phyloP scores from a whole-genome alignment of 805 yeast species.

The Ogataea saltuana region DNA sequence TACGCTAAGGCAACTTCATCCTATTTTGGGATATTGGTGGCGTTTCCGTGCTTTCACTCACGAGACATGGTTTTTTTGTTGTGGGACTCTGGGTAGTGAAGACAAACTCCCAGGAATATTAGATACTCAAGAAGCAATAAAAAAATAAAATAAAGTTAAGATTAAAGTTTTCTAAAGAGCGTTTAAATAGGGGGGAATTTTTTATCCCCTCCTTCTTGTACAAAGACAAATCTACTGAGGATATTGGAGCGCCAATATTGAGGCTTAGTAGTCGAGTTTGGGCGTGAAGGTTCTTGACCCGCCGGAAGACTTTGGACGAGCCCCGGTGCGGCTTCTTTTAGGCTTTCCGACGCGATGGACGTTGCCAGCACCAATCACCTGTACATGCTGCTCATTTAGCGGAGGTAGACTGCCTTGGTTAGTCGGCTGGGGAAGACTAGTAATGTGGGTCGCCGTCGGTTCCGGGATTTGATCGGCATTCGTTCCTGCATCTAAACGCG shows the following conservation, averaged over 20 bases:
- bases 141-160: not conserved
- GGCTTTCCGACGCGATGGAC: not conserved
- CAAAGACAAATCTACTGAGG: too few relatives aligned
- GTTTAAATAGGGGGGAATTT: slow-evolving; percentile 6
- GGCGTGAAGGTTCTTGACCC: slow-evolving; percentile 14
- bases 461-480: slow-evolving; percentile 1
- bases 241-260: not conserved
- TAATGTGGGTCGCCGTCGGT: not conserved
- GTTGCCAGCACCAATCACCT: not conserved
- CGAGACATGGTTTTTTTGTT: slow-evolving; percentile 10
- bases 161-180: not conserved
- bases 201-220: too few relatives aligned
- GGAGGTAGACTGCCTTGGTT: slow-evolving; percentile 22
- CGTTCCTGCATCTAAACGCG: slow-evolving; percentile 1
- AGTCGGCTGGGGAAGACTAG: slow-evolving; percentile 16
- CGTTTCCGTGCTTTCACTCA: not conserved
- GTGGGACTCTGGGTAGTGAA: slow-evolving; percentile 9
- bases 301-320: slow-evolving; percentile 3
- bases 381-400: not conserved
- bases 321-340: slow-evolving; percentile 1
- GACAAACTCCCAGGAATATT: slow-evolving; percentile 4
- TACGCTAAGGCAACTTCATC: too few relatives aligned
- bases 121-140: not conserved
- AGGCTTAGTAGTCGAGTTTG: slow-evolving; percentile 16
- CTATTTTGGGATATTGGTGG: not conserved